Evolutionary conservation across 768 basidiomycete genomes (phyloP), one percentile per base, ranked within the genome.

Genomic region (Suillus fuscotomentosus): DNA sequence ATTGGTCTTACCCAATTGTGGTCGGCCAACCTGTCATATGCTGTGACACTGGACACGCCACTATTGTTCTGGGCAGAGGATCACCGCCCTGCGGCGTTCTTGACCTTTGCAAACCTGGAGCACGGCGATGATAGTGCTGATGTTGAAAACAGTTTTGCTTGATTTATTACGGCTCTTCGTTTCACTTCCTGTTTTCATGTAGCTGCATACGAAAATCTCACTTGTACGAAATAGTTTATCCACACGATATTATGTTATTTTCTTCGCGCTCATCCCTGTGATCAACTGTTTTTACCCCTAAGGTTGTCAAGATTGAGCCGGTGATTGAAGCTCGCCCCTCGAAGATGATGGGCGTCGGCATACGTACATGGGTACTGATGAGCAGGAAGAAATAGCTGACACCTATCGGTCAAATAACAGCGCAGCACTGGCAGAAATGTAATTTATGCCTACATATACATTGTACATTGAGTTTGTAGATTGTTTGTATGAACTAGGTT

Each of bases 31-130:
- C 76, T 96, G 68, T 84, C 87, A 43, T 98, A 93, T 72, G 84
- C 87, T 22, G 90, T 97, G 84, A 86, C 85, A 36, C 80, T 98
- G 65, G 96, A 97, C 73, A 96, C 93, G n/a, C 96, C 96, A 14
- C 81, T 96, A 38, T 80, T 91, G 65, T 98, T 97, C 87, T 98
- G 96, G 96, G 91, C 94, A 1, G 94, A 96, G 75, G 91, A 94
- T 72, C 96, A 98, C 75, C 86, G 96, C 60, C 95, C 95, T 1
- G 91, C 94, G 36, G 94, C 95, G 3, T 98, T 98, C 88, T 80
- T 98, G 71, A 71, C 95, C 90, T 98, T 98, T 70, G 94, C 95
- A 36, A 92, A 85, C 72, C 81, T 98, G 69, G 95, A 97, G 72
- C 86, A 86, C 67, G 92, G 91, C 7, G 95, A 97, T 59, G 95